Conservation (phyloP, 768 basidiomycete genomes). For the Trametes villosa region DNA sequence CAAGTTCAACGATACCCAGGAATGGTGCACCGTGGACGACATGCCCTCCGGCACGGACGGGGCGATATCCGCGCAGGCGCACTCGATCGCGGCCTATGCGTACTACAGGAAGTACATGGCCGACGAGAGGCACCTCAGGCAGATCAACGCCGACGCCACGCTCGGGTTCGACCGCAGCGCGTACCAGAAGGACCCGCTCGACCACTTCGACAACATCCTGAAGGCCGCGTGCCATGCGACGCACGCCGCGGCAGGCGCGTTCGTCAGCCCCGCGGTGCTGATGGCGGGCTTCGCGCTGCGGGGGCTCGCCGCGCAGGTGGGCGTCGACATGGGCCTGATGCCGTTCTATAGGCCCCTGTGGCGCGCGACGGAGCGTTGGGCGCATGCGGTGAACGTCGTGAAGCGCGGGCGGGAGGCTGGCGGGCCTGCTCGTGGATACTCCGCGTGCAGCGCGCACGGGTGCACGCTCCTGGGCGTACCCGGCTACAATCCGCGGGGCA, state of each 20-base stretch:
- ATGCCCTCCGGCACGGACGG: background rate
- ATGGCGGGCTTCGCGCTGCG: conserved; percentile 4
- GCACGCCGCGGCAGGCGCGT: background rate
- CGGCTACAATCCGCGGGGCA: too few species aligned
- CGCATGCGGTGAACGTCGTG: too few species aligned
- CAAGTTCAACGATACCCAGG: background rate
- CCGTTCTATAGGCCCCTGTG: background rate
- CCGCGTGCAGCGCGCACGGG: too few species aligned
- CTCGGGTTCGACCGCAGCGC: background rate
- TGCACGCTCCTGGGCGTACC: too few species aligned
- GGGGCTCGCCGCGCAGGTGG: background rate
- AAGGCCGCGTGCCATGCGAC: background rate
- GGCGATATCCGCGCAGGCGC: background rate
- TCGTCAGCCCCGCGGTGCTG: conserved; percentile 3
- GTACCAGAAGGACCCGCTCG: background rate
- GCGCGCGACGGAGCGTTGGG: conserved; percentile 1
- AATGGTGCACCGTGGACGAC: background rate
- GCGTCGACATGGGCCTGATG: background rate
- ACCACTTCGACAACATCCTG: conserved; percentile 1
- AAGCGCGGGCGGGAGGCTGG: background rate
- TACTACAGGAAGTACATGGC: background rate
- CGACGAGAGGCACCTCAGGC: background rate
- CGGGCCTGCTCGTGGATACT: too few species aligned
- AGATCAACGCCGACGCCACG: background rate
- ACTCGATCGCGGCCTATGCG: background rate